Evolutionary conservation across 257 asterid genomes (phyloP), one percentile per base, ranked within the genome.

Genomic region (Scutellaria barbata): DNA sequence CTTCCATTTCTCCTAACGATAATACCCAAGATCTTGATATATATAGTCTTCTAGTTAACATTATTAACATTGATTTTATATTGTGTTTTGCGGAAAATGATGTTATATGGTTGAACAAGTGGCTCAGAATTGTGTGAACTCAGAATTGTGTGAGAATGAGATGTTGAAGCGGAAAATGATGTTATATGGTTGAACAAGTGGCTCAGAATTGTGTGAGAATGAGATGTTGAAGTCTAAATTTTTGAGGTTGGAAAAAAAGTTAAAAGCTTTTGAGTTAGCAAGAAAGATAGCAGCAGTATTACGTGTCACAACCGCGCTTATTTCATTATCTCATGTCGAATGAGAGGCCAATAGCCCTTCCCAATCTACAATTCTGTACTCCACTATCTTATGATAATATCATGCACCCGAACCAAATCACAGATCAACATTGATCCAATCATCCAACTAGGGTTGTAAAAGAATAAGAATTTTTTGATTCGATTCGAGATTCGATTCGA

Each of bases 311-410:
- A 51, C 17, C 41, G 53, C 63, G 41, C 63, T 37, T 57, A 18
- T 22, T 56, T 68, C 73, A 18, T 68, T 68, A 68, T 68, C 63
- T 7, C 63, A 56, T 53, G 2, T 22, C n/a, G 3, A 68, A 53
- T 35, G 73, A 68, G 63, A 68, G 73, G 73, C 73, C 63, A n/a
- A 6, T 68, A 68, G 10, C 30, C 52, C 7, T 67, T 37, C 42
- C 22, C 6, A 7, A 4, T 17, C 20, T 13, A 25, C 42, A 53
- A 68, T 68, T 63, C 52, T 16, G 5, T 67, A 48, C 70, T 11
- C 18, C 67, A 45, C 71, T 13, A 41, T 7, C 46, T n/a, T 12
- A 48, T 5, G 56, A 40, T 2, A 18, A 13, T 52, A 22, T 54
- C 6, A 4, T 57, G 13, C 53, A 25, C 61, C 73, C 8, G 10